A percentile compares a stretch with the other conserved stretches of the same genome.
These are phyloP conservation scores for Setaria viridis DNA, from an alignment of 202 grass and related monocot genomes.

Conservation along the genomic window DNA sequence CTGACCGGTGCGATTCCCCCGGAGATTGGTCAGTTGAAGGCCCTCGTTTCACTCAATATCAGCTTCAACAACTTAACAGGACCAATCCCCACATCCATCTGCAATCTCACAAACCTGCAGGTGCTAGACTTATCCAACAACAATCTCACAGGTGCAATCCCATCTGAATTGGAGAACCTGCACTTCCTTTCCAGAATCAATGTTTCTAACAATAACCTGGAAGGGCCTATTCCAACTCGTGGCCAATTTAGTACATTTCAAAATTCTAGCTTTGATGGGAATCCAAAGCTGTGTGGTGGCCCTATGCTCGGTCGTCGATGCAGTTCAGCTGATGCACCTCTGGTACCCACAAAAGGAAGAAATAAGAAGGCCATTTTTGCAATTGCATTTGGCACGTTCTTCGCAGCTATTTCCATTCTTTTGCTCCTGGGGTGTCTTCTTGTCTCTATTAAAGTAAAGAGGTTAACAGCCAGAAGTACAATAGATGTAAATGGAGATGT, in stretches of 20 bases:
- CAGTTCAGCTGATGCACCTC: background rate
- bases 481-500: conserved; percentile 9
- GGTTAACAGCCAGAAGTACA: background rate
- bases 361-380: background rate
- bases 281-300: conserved; percentile 48
- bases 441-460: background rate
- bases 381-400: conserved; percentile 49
- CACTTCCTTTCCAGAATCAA: conserved; percentile 43
- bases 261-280: conserved; percentile 44
- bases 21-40: conserved; percentile 45
- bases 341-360: conserved; percentile 32
- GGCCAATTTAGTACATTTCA: conserved; percentile 49
- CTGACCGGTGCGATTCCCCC: conserved; percentile 39
- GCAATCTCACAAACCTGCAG: conserved; percentile 53
- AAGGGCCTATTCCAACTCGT: conserved; percentile 45
- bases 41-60: conserved; percentile 6
- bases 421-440: conserved; percentile 42
- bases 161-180: conserved; percentile 44
- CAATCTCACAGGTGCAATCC: conserved; percentile 50
- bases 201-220: conserved; percentile 44
- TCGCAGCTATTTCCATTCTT: conserved; percentile 39
- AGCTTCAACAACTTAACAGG: conserved; percentile 45
- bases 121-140: conserved; percentile 63
- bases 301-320: conserved; percentile 11
- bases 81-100: conserved; percentile 18